These are phyloP conservation scores for Acacia concinna DNA, from an alignment of 331 rosid species.

Conservation along the genomic window DNA sequence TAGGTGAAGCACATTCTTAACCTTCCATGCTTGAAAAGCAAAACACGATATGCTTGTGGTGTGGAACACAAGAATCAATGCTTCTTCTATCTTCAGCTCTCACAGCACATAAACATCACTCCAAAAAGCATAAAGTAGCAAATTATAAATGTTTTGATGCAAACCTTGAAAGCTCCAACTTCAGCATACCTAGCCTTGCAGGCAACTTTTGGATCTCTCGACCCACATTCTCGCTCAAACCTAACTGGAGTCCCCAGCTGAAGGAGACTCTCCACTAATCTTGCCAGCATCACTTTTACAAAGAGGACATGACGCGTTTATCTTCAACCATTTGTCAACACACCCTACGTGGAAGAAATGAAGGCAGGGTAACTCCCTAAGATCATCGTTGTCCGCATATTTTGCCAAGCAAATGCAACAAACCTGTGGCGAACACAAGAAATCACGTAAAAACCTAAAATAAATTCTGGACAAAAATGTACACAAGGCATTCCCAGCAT, in stretches of 20 bases:
- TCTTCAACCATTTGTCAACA: slow-evolving; percentile 69
- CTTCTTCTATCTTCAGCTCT: not conserved
- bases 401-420: slow-evolving; percentile 75
- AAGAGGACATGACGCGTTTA: slow-evolving; percentile 65
- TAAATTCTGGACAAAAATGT: not conserved
- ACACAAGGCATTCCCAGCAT: not conserved
- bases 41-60: not conserved
- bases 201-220: not conserved
- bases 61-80: not conserved
- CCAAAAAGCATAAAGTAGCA: slow-evolving; percentile 14
- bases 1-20: not conserved
- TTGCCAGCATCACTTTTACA: slow-evolving; percentile 54
- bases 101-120: not conserved
- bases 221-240: slow-evolving; percentile 24
- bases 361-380: slow-evolving; percentile 64
- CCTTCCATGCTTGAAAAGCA: not conserved
- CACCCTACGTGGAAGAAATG: slow-evolving; percentile 70
- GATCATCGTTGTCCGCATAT: slow-evolving; percentile 64
- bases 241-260: slow-evolving; percentile 39
- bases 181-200: not conserved
- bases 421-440: slow-evolving; percentile 40
- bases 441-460: not conserved
- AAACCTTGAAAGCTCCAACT: not conserved
- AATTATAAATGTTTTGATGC: not conserved
- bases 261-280: slow-evolving; percentile 21